Percentiles rank a stretch among this genome's conserved stretches.
phyloP scores from a whole-genome alignment of 2,329 filamentous ascomycete species.

The Aspergillus sp. region DNA sequence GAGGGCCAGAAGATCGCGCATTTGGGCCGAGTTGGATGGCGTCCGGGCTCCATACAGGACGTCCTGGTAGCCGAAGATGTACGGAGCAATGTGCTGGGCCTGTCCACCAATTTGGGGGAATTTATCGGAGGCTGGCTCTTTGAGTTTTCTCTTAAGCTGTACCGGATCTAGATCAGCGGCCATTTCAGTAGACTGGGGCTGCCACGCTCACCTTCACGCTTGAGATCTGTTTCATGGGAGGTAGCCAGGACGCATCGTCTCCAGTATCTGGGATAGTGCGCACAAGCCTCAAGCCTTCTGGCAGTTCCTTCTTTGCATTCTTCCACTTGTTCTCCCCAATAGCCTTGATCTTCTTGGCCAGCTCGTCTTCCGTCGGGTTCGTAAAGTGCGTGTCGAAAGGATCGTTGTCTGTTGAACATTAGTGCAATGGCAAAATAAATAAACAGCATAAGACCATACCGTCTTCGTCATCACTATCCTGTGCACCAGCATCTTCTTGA shows the following conservation, averaged over 20 bases:
- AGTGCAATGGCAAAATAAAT: slow-evolving; percentile 22
- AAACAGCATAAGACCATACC: slow-evolving; percentile 22
- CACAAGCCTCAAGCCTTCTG: slow-evolving; percentile 35
- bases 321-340: slow-evolving; percentile 54
- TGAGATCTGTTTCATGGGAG: slow-evolving; percentile 33
- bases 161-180: slow-evolving; percentile 37
- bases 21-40: slow-evolving; percentile 64
- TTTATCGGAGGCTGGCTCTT: slow-evolving; percentile 56
- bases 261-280: slow-evolving; percentile 33
- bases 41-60: slow-evolving; percentile 74
- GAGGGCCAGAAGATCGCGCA: slow-evolving; percentile 74
- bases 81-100: slow-evolving; percentile 67
- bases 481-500: slow-evolving; percentile 29
- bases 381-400: slow-evolving; percentile 83
- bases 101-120: slow-evolving; percentile 61
- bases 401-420: slow-evolving; percentile 61
- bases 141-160: slow-evolving; percentile 71
- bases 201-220: slow-evolving; percentile 38
- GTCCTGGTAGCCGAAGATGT: slow-evolving; percentile 82
- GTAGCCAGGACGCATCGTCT: slow-evolving; percentile 28
- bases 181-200: neutral
- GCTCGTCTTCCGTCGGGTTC: slow-evolving; percentile 62
- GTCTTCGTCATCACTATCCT: slow-evolving; percentile 42
- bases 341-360: slow-evolving; percentile 55
- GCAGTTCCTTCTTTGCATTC: slow-evolving; percentile 41